Conservation (phyloP, 306 rosid genomes). For the Corylus americana region DNA sequence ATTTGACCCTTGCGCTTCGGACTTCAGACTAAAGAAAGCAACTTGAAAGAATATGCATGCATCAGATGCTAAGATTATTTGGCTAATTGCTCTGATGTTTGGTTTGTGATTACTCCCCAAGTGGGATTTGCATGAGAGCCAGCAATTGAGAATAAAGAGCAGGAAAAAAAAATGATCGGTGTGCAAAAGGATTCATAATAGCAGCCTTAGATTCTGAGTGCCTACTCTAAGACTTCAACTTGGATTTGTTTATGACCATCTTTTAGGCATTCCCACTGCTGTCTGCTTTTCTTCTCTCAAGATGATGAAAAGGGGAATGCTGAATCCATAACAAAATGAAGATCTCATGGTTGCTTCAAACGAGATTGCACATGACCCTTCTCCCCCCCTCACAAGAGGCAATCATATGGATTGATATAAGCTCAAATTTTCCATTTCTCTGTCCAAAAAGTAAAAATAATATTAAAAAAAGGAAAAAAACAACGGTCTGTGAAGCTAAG, state of each 20-base stretch:
- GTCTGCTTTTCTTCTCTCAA: slow-evolving; percentile 29
- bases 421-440: slow-evolving; percentile 1
- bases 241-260: background rate
- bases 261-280: background rate
- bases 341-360: background rate
- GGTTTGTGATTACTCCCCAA: background rate
- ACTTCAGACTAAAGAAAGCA: background rate
- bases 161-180: background rate
- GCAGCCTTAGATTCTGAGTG: background rate
- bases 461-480: no score
- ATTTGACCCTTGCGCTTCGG: background rate
- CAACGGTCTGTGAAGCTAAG: background rate
- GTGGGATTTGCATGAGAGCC: background rate
- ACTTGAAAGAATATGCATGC: background rate
- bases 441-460: background rate
- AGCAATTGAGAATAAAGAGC: background rate
- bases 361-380: slow-evolving; percentile 4
- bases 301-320: slow-evolving; percentile 18
- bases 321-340: slow-evolving; percentile 11
- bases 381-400: background rate
- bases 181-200: background rate
- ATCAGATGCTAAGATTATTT: no score
- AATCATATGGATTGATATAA: slow-evolving; percentile 9
- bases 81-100: background rate
- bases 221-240: background rate